Evolutionary conservation across 768 basidiomycete genomes (phyloP).

Genomic region (Mycena belliarum): DNA sequence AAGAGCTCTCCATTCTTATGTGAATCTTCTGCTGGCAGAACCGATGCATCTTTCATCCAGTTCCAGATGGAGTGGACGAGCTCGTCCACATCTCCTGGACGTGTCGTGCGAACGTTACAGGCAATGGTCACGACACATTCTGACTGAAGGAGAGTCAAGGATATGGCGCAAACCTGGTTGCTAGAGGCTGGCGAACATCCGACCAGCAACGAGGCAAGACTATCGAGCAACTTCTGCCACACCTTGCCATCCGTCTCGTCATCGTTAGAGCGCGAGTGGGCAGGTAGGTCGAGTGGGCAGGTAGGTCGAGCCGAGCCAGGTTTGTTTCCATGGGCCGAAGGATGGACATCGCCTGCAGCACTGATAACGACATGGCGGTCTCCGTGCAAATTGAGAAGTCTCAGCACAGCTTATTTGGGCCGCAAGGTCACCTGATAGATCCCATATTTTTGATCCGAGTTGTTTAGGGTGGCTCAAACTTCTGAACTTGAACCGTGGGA

Average conservation of each 20-base stretch:
- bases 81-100: neutral
- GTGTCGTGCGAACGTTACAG: neutral
- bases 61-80: conserved; percentile 8
- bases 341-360: conserved; percentile 9
- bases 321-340: conserved; percentile 7
- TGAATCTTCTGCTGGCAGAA: conserved; percentile 4
- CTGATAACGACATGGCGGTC: conserved; percentile 10
- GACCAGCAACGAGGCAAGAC: conserved; percentile 6
- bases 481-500: too few relatives aligned
- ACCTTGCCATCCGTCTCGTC: neutral
- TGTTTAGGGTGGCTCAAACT: too few relatives aligned
- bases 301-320: neutral
- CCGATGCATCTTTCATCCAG: conserved; percentile 11
- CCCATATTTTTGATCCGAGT: too few relatives aligned
- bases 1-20: conserved; percentile 5
- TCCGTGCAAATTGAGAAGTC: neutral
- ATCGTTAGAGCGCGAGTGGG: neutral
- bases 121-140: conserved; percentile 6
- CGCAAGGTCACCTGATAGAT: too few relatives aligned
- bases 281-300: neutral
- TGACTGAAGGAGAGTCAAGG: conserved; percentile 3
- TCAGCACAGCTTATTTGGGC: too few relatives aligned
- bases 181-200: neutral
- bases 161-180: conserved; percentile 9
- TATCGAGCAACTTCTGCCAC: conserved; percentile 6